A percentile compares a stretch with the other conserved stretches of the same genome.
These are phyloP conservation scores for Lichtheimia ramosa DNA, from an alignment of 371 early-diverging fungal genomes.

Conservation along the genomic window DNA sequence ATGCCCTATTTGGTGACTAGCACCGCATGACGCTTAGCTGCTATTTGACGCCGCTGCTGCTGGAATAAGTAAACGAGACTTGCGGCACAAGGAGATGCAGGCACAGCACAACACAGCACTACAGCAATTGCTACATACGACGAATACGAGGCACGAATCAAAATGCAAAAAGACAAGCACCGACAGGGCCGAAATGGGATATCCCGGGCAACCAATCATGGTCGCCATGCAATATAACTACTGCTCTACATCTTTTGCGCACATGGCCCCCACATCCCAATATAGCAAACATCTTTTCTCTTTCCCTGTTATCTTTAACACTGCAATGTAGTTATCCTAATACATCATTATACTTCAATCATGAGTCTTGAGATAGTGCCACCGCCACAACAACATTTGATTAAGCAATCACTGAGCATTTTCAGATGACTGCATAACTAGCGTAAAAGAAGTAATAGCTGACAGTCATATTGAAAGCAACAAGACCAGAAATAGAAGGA, in stretches of 20 bases:
- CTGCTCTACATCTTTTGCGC: neutral
- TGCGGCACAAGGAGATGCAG: neutral
- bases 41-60: too few relatives aligned
- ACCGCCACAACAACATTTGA: neutral
- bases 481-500: too few relatives aligned
- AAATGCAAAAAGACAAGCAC: neutral
- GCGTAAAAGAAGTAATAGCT: too few relatives aligned
- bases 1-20: constrained; percentile 1
- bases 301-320: neutral
- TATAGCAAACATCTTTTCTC: neutral
- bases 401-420: neutral
- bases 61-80: too few relatives aligned
- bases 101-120: neutral
- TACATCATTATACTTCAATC: too few relatives aligned
- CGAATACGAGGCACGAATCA: neutral
- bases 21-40: constrained; percentile 10
- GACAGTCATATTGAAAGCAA: too few relatives aligned
- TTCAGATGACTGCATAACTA: too few relatives aligned
- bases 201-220: neutral
- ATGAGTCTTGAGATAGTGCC: too few relatives aligned
- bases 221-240: neutral
- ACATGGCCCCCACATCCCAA: neutral
- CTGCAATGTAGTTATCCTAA: too few relatives aligned
- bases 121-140: neutral
- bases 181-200: neutral